Conservation (phyloP, 495 filamentous ascomycete genomes). For the Mytilinidion resinicola region DNA sequence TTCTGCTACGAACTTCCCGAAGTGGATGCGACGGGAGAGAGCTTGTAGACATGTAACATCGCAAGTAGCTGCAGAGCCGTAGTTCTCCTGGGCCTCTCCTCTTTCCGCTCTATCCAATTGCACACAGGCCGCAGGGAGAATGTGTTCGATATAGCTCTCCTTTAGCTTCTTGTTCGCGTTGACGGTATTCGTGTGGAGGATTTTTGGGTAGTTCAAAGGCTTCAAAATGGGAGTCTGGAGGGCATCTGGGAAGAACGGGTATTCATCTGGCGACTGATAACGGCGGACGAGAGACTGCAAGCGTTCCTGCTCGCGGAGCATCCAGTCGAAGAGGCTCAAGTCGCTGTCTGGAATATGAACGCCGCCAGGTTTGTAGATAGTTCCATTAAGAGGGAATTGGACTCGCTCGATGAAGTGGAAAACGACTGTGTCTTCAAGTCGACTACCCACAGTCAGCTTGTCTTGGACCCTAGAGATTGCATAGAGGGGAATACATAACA, state of each 20-base stretch:
- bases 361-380: conserved; percentile 79
- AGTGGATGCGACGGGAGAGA: conserved; percentile 86
- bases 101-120: conserved; percentile 66
- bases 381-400: conserved; percentile 89
- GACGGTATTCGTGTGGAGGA: conserved; percentile 88
- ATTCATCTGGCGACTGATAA: conserved; percentile 94
- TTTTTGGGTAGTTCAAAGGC: conserved; percentile 81
- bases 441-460: conserved; percentile 46
- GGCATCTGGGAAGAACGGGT: conserved; percentile 88
- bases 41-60: conserved; percentile 91
- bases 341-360: conserved; percentile 64
- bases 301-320: conserved; percentile 80
- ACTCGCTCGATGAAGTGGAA: conserved; percentile 98
- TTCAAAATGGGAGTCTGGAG: conserved; percentile 76
- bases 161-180: conserved; percentile 89
- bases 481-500: conserved; percentile 24
- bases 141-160: conserved; percentile 68
- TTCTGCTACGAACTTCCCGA: conserved; percentile 98
- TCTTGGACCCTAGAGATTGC: neutral
- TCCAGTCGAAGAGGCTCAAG: conserved; percentile 88
- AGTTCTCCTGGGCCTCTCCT: conserved; percentile 87
- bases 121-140: conserved; percentile 77
- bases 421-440: conserved; percentile 95
- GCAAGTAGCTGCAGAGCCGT: conserved; percentile 84
- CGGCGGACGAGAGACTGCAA: conserved; percentile 92